Base-by-base conservation (phyloP, 1,284 basidiomycete species). In the Puccinia horiana region DNA sequence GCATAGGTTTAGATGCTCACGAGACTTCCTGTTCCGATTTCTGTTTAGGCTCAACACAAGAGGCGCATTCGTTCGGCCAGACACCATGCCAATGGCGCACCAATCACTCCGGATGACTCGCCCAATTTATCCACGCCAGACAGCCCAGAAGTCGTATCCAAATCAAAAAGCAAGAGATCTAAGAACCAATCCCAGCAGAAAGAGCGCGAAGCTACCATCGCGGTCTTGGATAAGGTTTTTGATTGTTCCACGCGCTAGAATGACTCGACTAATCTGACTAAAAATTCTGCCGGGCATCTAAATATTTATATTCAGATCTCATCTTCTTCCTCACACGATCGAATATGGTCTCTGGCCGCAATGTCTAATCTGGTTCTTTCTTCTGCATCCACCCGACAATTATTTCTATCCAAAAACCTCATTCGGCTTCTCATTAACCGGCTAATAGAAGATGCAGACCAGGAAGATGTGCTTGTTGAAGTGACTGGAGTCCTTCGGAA, bases 331-430 rank as follows among this genome's bases (percentile, higher is more conserved):
- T 58, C 79, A 35, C 44, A 70, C 40, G 79, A 81, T 52, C 52
- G 70, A 42, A 49, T 73, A 32, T 81, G 79, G 79, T 81, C 79
- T 23, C 52, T 81, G 5, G 79, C 79, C 26, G 49, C 79, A 11
- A 37, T 81, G 26, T 73, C 69, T 11, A 73, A 81, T 32, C 70
- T 81, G 4, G 67, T 81, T 18, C 70, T 81, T 42, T 74, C 69
- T 20, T 81, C 79, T 37, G 56, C 69, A 37, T 44, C 79, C 37
- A 81, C 79, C 9, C 67, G 79, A n/a, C 67, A 69, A 49, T 20
- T 81, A 16, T 42, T 81, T 16, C 70, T 73, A 16, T 81, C 79
- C 29, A 73, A 81, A 74, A 81, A 81, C 44, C 56, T 81, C 4
- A 35, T 74, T 3, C 54, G 42, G 5, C 79, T 73, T 42, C 65